Conservation (phyloP, 257 asterid species). For the Solanum medicagineum region DNA sequence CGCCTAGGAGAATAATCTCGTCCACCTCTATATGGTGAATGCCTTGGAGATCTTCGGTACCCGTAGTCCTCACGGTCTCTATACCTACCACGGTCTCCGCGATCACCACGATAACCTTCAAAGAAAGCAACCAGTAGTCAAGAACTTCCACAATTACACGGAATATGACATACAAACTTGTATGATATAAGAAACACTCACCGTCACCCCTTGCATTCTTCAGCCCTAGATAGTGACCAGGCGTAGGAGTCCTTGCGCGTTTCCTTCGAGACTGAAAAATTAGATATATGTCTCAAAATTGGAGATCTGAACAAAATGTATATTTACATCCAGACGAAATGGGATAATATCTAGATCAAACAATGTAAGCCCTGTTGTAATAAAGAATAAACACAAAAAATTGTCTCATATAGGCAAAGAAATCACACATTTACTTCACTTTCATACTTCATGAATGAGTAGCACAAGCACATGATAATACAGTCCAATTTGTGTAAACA, state of each 20-base stretch:
- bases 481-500: neutral
- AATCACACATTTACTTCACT: neutral
- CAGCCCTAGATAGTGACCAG: constrained; percentile 96
- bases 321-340: neutral
- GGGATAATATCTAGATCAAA: neutral
- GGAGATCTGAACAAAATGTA: neutral
- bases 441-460: neutral
- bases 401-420: neutral
- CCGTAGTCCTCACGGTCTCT: constrained; percentile 83
- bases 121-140: constrained; percentile 6
- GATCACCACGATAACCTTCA: constrained; percentile 50
- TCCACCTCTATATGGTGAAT: constrained; percentile 25
- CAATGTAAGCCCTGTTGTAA: neutral
- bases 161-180: neutral
- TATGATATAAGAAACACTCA: constrained; percentile 17
- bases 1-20: constrained; percentile 14
- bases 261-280: constrained; percentile 34
- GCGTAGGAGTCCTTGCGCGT: constrained; percentile 67
- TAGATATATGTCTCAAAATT: neutral
- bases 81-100: constrained; percentile 52
- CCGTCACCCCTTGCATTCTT: constrained; percentile 77
- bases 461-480: neutral
- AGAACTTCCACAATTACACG: neutral
- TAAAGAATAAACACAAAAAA: neutral
- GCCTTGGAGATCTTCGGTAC: constrained; percentile 65